phyloP scores from a whole-genome alignment of 2,329 filamentous ascomycete species.

The Ustulina deusta region DNA sequence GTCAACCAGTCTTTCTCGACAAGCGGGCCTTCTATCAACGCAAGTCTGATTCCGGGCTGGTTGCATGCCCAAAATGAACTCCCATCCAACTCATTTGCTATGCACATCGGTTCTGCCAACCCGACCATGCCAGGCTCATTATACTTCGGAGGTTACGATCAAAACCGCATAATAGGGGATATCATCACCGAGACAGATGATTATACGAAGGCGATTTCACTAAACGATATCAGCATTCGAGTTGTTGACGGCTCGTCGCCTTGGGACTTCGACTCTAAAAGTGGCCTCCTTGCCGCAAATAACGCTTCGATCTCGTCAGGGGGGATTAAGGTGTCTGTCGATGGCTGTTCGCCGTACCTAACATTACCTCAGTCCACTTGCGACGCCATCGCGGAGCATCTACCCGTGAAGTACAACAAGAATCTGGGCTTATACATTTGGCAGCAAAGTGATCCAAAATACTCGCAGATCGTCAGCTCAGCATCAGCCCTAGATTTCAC shows the following conservation, averaged over 20 bases:
- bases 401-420: conserved; percentile 55
- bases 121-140: conserved; percentile 53
- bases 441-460: conserved; percentile 53
- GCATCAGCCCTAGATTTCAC: conserved; percentile 57
- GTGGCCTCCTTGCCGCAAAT: conserved; percentile 48
- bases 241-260: conserved; percentile 57
- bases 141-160: conserved; percentile 57
- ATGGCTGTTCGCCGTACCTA: conserved; percentile 56
- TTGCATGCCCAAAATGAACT: conserved; percentile 44
- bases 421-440: conserved; percentile 57
- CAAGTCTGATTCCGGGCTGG: conserved; percentile 50
- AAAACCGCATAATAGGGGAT: conserved; percentile 54
- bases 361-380: conserved; percentile 56
- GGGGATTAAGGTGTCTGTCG: conserved; percentile 49
- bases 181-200: conserved; percentile 44
- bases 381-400: conserved; percentile 53
- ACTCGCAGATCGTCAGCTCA: conserved; percentile 55
- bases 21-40: conserved; percentile 44
- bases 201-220: conserved; percentile 45
- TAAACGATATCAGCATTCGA: conserved; percentile 57
- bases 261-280: conserved; percentile 50
- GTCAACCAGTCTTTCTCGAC: conserved; percentile 48
- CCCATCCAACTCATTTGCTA: conserved; percentile 56
- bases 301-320: conserved; percentile 47
- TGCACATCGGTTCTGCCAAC: conserved; percentile 57